A percentile compares a stretch with the other conserved stretches of the same genome.
phyloP scores from a whole-genome alignment of 164 flowering plant genomes.

The Nelumbo lutea region DNA sequence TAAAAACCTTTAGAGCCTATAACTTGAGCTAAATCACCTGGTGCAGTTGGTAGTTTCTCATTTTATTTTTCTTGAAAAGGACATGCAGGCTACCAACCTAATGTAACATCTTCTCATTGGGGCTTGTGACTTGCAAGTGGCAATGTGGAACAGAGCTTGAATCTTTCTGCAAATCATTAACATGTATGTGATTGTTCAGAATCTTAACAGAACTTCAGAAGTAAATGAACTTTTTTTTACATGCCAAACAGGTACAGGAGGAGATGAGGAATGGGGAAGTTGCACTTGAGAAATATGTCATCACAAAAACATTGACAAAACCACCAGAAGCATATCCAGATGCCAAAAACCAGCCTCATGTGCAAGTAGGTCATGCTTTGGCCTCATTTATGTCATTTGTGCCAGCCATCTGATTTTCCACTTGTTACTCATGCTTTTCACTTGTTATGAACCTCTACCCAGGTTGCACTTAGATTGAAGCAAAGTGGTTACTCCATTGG shows the following conservation, averaged over 20 bases:
- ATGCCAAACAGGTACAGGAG: conserved; percentile 68
- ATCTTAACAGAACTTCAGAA: neutral
- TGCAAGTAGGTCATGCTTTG: conserved; percentile 49
- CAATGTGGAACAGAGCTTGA: too few species aligned
- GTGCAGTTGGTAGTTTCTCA: too few species aligned
- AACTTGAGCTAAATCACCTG: too few species aligned
- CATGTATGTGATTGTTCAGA: neutral
- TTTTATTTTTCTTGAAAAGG: too few species aligned
- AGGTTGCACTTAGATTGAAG: conserved; percentile 93
- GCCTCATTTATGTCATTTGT: conserved; percentile 7
- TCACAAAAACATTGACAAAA: conserved; percentile 86
- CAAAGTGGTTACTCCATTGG: conserved; percentile 73
- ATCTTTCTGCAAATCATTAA: too few species aligned
- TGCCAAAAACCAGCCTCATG: conserved; percentile 96
- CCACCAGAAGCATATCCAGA: conserved; percentile 96
- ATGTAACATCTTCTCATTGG: too few species aligned
- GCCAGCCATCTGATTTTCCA: neutral
- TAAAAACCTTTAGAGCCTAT: too few species aligned
- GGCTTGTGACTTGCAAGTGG: too few species aligned
- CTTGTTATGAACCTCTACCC: conserved; percentile 8
- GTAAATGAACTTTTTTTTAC: neutral
- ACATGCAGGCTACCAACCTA: too few species aligned
- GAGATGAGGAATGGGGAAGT: conserved; percentile 92
- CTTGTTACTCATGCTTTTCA: neutral
- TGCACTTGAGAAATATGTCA: conserved; percentile 84